A percentile compares a stretch with the other conserved stretches of the same genome.
These are phyloP conservation scores for Jaminaea rosea DNA, from an alignment of 1,284 basidiomycete species.

Conservation along the genomic window DNA sequence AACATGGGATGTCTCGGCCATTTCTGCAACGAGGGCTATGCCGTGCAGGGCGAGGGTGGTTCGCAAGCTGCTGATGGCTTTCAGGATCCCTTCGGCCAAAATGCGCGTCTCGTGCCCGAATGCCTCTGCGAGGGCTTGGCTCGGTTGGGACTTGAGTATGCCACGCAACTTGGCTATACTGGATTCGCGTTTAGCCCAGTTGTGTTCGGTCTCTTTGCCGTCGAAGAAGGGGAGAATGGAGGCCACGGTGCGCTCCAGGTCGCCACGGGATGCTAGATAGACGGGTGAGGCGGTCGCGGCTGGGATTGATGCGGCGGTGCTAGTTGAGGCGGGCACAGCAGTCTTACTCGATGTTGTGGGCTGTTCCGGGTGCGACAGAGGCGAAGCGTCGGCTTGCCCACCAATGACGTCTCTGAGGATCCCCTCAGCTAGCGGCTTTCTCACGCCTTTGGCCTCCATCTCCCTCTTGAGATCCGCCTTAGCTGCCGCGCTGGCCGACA, in stretches of 20 bases:
- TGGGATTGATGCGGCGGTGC: background rate
- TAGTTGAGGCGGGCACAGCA: background rate
- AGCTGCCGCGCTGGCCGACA: conserved; percentile 69
- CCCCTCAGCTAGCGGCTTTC: conserved; percentile 64
- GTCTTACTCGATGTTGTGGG: too few species aligned
- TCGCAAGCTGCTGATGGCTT: conserved; percentile 78
- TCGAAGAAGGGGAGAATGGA: conserved; percentile 72
- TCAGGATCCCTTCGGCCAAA: conserved; percentile 71
- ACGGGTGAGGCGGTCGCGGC: conserved; percentile 32
- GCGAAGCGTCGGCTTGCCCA: background rate
- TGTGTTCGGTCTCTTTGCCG: conserved; percentile 94
- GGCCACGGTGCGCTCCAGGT: conserved; percentile 75
- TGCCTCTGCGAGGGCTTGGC: conserved; percentile 60
- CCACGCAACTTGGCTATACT: conserved; percentile 73
- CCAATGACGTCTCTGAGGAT: conserved; percentile 50
- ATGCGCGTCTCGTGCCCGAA: conserved; percentile 69
- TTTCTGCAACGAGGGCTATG: conserved; percentile 67
- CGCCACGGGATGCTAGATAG: conserved; percentile 72
- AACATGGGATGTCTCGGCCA: conserved; percentile 62
- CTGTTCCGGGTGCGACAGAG: background rate
- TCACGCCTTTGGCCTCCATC: conserved; percentile 69
- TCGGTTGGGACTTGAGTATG: conserved; percentile 77
- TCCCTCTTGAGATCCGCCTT: conserved; percentile 87
- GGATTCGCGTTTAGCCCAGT: conserved; percentile 79
- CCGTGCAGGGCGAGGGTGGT: conserved; percentile 81